These are phyloP conservation scores for Sistotremastrum niveocremeum DNA, from an alignment of 768 basidiomycete genomes.

Conservation along the genomic window DNA sequence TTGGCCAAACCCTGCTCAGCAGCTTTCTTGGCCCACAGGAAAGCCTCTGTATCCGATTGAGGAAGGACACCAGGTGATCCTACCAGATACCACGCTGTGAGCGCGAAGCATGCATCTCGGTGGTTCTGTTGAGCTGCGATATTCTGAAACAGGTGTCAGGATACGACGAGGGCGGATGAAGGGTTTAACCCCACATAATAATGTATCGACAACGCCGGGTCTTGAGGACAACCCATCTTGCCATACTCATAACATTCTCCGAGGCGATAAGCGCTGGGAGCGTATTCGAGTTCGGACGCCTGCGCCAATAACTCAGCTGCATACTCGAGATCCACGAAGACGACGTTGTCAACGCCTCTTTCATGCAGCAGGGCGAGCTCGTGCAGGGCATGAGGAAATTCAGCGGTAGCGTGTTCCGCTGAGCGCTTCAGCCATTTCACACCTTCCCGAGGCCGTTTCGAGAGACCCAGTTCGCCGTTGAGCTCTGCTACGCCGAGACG, in stretches of 20 bases:
- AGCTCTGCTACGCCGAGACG: constrained; percentile 92
- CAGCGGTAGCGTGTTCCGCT: constrained; percentile 85
- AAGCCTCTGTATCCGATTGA: constrained; percentile 97
- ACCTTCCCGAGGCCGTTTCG: constrained; percentile 85
- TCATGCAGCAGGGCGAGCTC: constrained; percentile 91
- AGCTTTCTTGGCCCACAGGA: constrained; percentile 92
- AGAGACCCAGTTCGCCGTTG: constrained; percentile 83
- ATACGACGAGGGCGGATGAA: neutral
- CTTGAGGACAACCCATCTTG: constrained; percentile 95
- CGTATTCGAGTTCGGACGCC: constrained; percentile 91
- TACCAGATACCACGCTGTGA: constrained; percentile 98
- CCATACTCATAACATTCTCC: constrained; percentile 99
- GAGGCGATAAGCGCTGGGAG: constrained; percentile 86
- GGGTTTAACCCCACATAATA: constrained; percentile 72
- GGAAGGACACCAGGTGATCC: constrained; percentile 95
- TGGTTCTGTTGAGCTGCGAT: constrained; percentile 97
- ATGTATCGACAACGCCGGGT: constrained; percentile 93
- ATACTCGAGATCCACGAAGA: constrained; percentile 95
- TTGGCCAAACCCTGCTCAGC: constrained; percentile 86
- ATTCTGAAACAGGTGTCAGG: constrained; percentile 39
- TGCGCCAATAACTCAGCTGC: constrained; percentile 89
- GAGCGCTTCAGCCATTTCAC: constrained; percentile 98
- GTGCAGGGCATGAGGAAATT: constrained; percentile 93
- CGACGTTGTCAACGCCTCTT: constrained; percentile 93
- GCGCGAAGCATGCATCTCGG: constrained; percentile 92